Evolutionary conservation across 139 green algal genomes (phyloP).

Genomic region (Eudorina sp.): DNA sequence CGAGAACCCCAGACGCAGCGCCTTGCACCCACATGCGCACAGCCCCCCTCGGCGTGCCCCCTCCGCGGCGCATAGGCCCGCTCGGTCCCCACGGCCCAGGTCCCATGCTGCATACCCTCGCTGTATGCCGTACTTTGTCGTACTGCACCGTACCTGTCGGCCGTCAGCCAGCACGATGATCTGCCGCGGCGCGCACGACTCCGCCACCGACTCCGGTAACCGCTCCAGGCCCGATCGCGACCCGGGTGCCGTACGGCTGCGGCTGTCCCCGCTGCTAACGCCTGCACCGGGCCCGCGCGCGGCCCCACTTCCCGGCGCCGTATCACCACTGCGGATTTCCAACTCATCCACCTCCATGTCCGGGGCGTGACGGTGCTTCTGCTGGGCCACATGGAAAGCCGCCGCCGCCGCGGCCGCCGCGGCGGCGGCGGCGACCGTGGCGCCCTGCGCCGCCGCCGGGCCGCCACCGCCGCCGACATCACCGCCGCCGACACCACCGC

Average conservation of each 20-base stretch:
- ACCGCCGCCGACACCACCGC: neutral
- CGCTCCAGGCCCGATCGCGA: neutral
- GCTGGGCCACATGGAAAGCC: neutral
- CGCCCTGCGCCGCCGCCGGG: neutral
- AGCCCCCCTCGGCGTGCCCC: too few species aligned
- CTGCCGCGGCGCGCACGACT: neutral
- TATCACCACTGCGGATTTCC: neutral
- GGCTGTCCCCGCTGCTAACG: neutral
- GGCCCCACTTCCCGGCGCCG: neutral
- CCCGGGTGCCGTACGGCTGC: neutral
- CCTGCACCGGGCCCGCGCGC: too few species aligned
- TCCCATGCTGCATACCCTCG: too few species aligned
- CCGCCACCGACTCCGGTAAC: neutral
- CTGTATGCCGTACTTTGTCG: too few species aligned
- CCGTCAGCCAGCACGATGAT: conserved; percentile 22
- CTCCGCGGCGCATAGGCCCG: too few species aligned
- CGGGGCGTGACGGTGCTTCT: neutral
- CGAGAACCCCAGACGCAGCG: too few species aligned
- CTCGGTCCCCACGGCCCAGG: too few species aligned
- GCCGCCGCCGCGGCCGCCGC: conserved; percentile 1
- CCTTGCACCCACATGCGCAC: too few species aligned
- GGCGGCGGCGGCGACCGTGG: neutral
- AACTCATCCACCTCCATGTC: neutral
- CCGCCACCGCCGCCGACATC: conserved; percentile 8
- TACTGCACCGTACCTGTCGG: conserved; percentile 4